These are phyloP conservation scores for Xylariaceae sp. DNA, from an alignment of 2,329 filamentous ascomycete genomes.

Conservation along the genomic window DNA sequence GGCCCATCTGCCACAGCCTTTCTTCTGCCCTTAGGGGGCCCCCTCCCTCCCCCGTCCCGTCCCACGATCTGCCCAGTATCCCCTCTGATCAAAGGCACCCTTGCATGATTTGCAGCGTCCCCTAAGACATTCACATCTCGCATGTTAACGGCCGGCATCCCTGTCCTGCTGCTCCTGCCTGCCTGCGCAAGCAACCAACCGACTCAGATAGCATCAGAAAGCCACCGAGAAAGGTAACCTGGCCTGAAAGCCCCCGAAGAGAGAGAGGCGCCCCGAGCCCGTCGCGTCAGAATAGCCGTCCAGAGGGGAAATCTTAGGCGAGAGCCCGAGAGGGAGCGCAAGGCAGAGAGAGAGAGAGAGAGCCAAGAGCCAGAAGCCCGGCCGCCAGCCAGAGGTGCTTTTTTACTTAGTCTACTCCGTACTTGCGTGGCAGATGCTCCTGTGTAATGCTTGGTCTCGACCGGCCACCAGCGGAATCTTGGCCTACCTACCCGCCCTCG, in stretches of 20 bases:
- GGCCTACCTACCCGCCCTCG: constrained; percentile 16
- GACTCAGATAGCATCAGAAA: too few species aligned
- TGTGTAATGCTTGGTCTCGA: constrained; percentile 22
- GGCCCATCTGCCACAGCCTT: constrained; percentile 9
- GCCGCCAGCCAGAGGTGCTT: too few species aligned
- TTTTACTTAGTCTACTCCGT: too few species aligned
- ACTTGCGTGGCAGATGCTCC: too few species aligned
- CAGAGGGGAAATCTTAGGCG: constrained; percentile 14
- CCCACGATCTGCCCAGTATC: constrained; percentile 9
- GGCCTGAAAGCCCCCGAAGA: too few species aligned
- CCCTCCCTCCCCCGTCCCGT: too few species aligned
- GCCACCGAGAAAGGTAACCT: too few species aligned
- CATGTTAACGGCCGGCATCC: constrained; percentile 24
- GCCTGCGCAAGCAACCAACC: constrained; percentile 18
- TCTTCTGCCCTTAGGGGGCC: constrained; percentile 14
- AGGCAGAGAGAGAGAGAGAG: constrained; percentile 2
- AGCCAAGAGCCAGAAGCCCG: too few species aligned
- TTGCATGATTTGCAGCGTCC: constrained; percentile 24
- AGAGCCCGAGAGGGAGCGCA: constrained; percentile 4
- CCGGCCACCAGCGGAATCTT: constrained; percentile 19
- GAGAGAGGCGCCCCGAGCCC: too few species aligned
- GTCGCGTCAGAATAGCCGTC: too few species aligned
- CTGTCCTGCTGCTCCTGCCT: constrained; percentile 16
- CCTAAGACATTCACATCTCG: constrained; percentile 22
- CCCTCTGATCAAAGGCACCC: constrained; percentile 17